These are phyloP conservation scores for Termitomyces sp. DNA, from an alignment of 768 basidiomycete species.

Conservation along the genomic window DNA sequence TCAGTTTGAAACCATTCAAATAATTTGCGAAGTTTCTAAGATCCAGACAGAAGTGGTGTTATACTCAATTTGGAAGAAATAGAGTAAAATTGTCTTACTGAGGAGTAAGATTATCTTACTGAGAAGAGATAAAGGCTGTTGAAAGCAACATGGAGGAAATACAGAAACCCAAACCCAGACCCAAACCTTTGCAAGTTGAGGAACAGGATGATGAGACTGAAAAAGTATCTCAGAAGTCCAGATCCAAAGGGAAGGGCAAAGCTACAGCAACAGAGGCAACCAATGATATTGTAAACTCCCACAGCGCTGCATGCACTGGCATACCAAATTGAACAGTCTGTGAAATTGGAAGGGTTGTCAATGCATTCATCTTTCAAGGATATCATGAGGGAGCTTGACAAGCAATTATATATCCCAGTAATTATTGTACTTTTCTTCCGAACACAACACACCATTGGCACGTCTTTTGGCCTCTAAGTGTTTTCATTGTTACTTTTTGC, in stretches of 20 bases:
- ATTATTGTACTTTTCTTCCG: not conserved
- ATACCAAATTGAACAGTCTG: not conserved
- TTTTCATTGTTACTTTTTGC: not conserved
- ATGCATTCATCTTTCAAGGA: not conserved
- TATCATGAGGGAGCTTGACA: not conserved
- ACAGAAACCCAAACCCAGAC: constrained; percentile 12
- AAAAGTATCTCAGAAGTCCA: constrained; percentile 16
- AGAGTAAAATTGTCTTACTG: no score
- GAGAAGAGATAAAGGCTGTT: no score
- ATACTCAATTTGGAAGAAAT: constrained; percentile 31
- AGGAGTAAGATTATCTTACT: no score
- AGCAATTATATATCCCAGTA: not conserved
- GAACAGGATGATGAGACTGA: constrained; percentile 14
- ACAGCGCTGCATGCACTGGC: no score
- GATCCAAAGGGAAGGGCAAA: constrained; percentile 28
- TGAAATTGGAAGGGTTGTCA: not conserved
- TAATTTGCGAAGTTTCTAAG: constrained; percentile 33
- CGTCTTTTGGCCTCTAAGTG: not conserved
- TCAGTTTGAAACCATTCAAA: constrained; percentile 38
- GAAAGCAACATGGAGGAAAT: constrained; percentile 17
- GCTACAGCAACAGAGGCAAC: constrained; percentile 14
- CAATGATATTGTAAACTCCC: constrained; percentile 20
- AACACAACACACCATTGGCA: not conserved
- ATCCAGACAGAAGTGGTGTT: constrained; percentile 42
- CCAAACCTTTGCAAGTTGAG: constrained; percentile 15